phyloP scores from a whole-genome alignment of 2,329 filamentous ascomycete species.

The Beauveria australis region DNA sequence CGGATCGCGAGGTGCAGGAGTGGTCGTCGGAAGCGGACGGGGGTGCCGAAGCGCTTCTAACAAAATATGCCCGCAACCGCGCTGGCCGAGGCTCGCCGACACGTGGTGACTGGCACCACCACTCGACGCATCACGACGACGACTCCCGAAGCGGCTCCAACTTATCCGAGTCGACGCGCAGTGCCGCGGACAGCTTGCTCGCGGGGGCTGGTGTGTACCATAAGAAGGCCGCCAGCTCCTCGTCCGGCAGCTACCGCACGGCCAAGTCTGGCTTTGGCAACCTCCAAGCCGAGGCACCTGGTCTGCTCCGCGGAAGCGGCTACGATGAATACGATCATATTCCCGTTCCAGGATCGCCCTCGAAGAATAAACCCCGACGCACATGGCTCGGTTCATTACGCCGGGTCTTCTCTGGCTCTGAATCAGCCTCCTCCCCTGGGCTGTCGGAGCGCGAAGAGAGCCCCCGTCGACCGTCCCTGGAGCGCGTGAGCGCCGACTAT shows the following conservation, averaged over 20 bases:
- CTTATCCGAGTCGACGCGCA: slow-evolving; percentile 45
- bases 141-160: slow-evolving; percentile 48
- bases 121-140: slow-evolving; percentile 31
- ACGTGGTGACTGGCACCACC: slow-evolving; percentile 28
- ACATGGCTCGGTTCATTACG: slow-evolving; percentile 63
- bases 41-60: slow-evolving; percentile 40
- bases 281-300: slow-evolving; percentile 45
- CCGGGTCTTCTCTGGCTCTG: slow-evolving; percentile 48
- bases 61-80: slow-evolving; percentile 30
- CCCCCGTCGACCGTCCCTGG: slow-evolving; percentile 23
- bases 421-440: slow-evolving; percentile 20
- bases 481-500: slow-evolving; percentile 32
- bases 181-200: slow-evolving; percentile 33
- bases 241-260: slow-evolving; percentile 42
- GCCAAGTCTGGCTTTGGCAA: slow-evolving; percentile 44
- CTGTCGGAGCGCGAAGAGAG: slow-evolving; percentile 21
- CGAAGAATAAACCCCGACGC: slow-evolving; percentile 47
- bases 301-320: slow-evolving; percentile 24
- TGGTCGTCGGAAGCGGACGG: slow-evolving; percentile 51
- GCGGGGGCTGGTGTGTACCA: slow-evolving; percentile 29
- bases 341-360: slow-evolving; percentile 42
- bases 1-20: slow-evolving; percentile 47
- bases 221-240: slow-evolving; percentile 32
- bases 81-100: slow-evolving; percentile 31
- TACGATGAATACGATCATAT: slow-evolving; percentile 29